Evolutionary conservation across 2,329 filamentous ascomycete genomes (phyloP).

Genomic region (Stagonosporopsis tanaceti): DNA sequence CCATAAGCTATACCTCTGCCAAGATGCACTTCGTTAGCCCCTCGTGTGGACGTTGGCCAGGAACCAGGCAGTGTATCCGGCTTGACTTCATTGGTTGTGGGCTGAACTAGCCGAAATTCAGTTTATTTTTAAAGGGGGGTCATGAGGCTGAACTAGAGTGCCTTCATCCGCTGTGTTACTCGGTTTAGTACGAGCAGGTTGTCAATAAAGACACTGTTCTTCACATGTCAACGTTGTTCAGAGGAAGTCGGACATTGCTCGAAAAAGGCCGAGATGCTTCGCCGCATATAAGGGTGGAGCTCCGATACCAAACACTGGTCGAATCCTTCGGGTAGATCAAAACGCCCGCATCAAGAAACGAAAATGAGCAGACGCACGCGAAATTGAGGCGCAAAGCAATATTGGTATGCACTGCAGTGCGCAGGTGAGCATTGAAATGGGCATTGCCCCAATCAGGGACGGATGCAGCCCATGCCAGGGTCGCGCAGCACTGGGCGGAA

Average conservation of each 20-base stretch:
- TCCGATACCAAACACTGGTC: slow-evolving; percentile 5
- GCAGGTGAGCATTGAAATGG: neutral
- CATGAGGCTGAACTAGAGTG: neutral
- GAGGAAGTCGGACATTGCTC: neutral
- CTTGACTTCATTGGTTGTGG: slow-evolving; percentile 7
- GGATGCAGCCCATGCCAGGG: neutral
- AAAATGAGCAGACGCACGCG: neutral
- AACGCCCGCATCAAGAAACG: neutral
- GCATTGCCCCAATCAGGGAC: neutral
- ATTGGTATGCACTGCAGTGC: neutral
- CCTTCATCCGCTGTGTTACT: neutral
- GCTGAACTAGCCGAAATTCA: neutral
- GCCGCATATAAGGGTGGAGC: slow-evolving; percentile 6
- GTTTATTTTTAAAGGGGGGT: slow-evolving; percentile 7
- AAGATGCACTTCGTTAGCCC: slow-evolving; percentile 5
- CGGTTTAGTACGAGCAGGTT: neutral
- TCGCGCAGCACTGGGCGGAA: neutral
- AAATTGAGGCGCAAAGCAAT: neutral
- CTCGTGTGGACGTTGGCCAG: neutral
- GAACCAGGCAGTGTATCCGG: slow-evolving; percentile 5
- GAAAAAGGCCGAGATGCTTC: slow-evolving; percentile 2
- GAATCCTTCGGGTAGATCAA: slow-evolving; percentile 7
- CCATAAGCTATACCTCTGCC: neutral
- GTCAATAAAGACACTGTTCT: neutral
- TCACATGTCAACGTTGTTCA: neutral